Percentiles rank a stretch among this genome's conserved stretches.
Evolutionary conservation across 1,284 basidiomycete species (phyloP).

Genomic region (Grifola frondosa): DNA sequence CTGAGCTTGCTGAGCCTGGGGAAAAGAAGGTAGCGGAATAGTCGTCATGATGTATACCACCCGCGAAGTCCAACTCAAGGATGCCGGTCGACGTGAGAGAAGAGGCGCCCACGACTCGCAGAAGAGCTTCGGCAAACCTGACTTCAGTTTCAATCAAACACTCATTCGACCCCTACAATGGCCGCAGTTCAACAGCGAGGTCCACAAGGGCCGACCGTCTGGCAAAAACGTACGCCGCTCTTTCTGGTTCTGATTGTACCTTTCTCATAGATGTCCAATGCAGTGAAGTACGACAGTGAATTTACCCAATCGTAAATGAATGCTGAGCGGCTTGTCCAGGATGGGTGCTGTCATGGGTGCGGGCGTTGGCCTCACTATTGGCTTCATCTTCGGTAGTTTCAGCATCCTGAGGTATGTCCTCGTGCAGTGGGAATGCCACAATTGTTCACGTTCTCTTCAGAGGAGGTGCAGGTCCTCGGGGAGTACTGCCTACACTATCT

Average conservation of each 20-base stretch:
- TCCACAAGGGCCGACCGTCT: constrained; percentile 60
- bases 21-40: constrained; percentile 49
- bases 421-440: constrained; percentile 1
- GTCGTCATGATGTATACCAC: constrained; percentile 6
- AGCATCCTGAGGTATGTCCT: constrained; percentile 77
- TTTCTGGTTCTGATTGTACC: neutral
- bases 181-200: constrained; percentile 48
- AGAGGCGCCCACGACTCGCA: neutral
- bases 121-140: no score
- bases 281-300: constrained; percentile 33
- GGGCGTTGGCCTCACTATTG: constrained; percentile 90
- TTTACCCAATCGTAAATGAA: constrained; percentile 8
- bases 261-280: neutral
- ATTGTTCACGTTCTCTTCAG: constrained; percentile 39
- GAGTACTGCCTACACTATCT: constrained; percentile 82
- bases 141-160: constrained; percentile 11
- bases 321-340: constrained; percentile 39
- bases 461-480: constrained; percentile 84
- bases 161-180: no score
- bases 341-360: constrained; percentile 94
- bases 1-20: constrained; percentile 79
- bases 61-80: neutral
- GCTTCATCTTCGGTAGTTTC: constrained; percentile 93
- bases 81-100: constrained; percentile 3
- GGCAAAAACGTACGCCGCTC: constrained; percentile 66